These are phyloP conservation scores for Lyophyllum decastes DNA, from an alignment of 768 basidiomycete genomes.

Conservation along the genomic window DNA sequence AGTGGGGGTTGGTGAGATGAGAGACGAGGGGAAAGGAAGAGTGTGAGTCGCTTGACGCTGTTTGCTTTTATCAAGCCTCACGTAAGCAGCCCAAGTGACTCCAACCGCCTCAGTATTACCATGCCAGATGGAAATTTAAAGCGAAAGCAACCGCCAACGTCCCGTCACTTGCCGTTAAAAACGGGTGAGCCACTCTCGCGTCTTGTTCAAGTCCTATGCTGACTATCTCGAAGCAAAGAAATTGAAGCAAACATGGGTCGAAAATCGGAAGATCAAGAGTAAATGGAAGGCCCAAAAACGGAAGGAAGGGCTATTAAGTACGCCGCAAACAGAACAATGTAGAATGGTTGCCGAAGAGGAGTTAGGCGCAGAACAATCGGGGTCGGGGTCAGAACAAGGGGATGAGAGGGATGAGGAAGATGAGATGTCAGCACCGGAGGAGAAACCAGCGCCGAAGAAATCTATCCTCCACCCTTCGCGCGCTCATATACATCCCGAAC, in stretches of 20 bases:
- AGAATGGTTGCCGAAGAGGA: slow-evolving; percentile 11
- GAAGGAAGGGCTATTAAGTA: slow-evolving; percentile 34
- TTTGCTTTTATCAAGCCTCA: slow-evolving; percentile 24
- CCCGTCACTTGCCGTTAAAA: slow-evolving; percentile 62
- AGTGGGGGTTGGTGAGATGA: slow-evolving; percentile 37
- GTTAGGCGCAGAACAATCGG: slow-evolving; percentile 7
- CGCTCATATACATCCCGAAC: slow-evolving; percentile 26
- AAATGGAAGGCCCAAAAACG: slow-evolving; percentile 78
- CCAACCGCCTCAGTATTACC: slow-evolving; percentile 4
- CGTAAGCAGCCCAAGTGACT: slow-evolving; percentile 18
- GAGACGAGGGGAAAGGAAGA: slow-evolving; percentile 25
- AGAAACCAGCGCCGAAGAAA: slow-evolving; percentile 12
- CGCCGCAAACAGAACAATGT: slow-evolving; percentile 16
- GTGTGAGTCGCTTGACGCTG: slow-evolving; percentile 15
- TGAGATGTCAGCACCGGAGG: slow-evolving; percentile 15
- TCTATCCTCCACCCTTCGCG: slow-evolving; percentile 25
- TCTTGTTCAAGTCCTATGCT: background rate
- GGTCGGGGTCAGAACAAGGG: slow-evolving; percentile 18
- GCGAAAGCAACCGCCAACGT: slow-evolving; percentile 68
- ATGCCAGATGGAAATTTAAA: slow-evolving; percentile 32
- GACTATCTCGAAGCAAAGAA: slow-evolving; percentile 59
- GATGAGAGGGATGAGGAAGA: slow-evolving; percentile 17
- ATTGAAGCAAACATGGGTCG: slow-evolving; percentile 80
- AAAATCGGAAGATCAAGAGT: slow-evolving; percentile 73
- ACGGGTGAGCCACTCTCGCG: slow-evolving; percentile 48